Conservation (phyloP, 495 filamentous ascomycete species). For the Corynascus novoguineensis region DNA sequence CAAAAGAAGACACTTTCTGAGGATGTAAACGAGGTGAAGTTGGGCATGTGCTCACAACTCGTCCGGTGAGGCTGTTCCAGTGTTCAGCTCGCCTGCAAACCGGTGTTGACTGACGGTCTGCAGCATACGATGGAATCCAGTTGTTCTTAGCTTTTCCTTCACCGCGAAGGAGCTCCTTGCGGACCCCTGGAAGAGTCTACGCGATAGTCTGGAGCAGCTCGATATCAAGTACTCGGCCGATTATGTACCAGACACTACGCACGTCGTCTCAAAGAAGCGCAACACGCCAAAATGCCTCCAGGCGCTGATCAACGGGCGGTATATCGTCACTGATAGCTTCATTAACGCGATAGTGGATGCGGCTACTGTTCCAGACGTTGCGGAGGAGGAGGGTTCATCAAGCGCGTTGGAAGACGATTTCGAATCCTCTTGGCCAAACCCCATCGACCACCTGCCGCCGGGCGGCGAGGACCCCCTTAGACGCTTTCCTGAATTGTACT, state of each 20-base stretch:
- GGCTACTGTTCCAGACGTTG: slow-evolving; percentile 51
- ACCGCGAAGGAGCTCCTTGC: slow-evolving; percentile 66
- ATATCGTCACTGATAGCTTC: slow-evolving; percentile 73
- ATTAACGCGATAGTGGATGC: slow-evolving; percentile 62
- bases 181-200: slow-evolving; percentile 59
- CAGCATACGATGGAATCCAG: slow-evolving; percentile 76
- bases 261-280: slow-evolving; percentile 82
- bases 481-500: slow-evolving; percentile 57
- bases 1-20: slow-evolving; percentile 46
- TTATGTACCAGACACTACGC: slow-evolving; percentile 71
- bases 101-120: slow-evolving; percentile 3
- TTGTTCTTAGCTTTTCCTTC: slow-evolving; percentile 77
- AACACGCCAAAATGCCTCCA: slow-evolving; percentile 84
- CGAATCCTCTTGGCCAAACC: slow-evolving; percentile 72
- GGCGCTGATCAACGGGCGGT: slow-evolving; percentile 77
- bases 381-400: slow-evolving; percentile 49
- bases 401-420: slow-evolving; percentile 80
- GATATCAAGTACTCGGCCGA: slow-evolving; percentile 79
- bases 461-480: slow-evolving; percentile 66
- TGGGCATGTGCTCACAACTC: slow-evolving; percentile 57
- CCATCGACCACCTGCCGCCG: slow-evolving; percentile 63
- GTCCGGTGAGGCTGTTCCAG: slow-evolving; percentile 40
- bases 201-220: slow-evolving; percentile 64
- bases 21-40: slow-evolving; percentile 57
- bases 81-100: not conserved